Conservation (phyloP, 345 rosid genomes). For the Eucalyptus tenuipes region DNA sequence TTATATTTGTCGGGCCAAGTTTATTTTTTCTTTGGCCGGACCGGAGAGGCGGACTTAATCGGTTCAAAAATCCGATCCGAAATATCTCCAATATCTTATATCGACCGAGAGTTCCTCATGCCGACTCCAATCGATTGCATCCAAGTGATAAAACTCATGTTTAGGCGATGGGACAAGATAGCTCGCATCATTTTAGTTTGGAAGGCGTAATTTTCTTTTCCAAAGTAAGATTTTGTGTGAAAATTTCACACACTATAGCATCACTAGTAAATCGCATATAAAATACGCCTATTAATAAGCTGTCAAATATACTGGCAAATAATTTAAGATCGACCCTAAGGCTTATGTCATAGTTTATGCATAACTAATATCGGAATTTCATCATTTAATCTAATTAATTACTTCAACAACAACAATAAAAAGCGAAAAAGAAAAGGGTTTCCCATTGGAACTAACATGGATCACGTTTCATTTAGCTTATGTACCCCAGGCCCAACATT, state of each 20-base stretch:
- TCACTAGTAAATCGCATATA: not conserved
- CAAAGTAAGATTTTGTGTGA: not conserved
- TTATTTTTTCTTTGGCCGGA: not conserved
- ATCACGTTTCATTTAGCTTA: not conserved
- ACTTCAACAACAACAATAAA: not conserved
- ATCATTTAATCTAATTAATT: not conserved
- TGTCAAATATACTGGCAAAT: not conserved
- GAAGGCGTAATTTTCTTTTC: not conserved
- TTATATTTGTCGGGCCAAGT: not conserved
- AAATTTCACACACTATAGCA: not conserved
- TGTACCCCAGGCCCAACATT: not conserved
- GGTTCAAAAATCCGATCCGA: not conserved
- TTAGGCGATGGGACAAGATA: not conserved
- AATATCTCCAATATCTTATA: not conserved
- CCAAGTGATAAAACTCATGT: not conserved
- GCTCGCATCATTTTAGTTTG: not conserved
- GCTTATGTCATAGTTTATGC: not conserved
- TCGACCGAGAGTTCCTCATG: fast-evolving
- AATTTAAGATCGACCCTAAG: not conserved
- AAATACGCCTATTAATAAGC: not conserved
- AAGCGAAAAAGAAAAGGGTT: not conserved
- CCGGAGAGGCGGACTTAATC: not conserved
- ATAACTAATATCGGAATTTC: not conserved
- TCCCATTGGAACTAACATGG: not conserved
- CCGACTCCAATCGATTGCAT: fast-evolving